Evolutionary conservation across 768 basidiomycete species (phyloP), one percentile per base, ranked within the genome.

Genomic region (Boletellus emodensis): DNA sequence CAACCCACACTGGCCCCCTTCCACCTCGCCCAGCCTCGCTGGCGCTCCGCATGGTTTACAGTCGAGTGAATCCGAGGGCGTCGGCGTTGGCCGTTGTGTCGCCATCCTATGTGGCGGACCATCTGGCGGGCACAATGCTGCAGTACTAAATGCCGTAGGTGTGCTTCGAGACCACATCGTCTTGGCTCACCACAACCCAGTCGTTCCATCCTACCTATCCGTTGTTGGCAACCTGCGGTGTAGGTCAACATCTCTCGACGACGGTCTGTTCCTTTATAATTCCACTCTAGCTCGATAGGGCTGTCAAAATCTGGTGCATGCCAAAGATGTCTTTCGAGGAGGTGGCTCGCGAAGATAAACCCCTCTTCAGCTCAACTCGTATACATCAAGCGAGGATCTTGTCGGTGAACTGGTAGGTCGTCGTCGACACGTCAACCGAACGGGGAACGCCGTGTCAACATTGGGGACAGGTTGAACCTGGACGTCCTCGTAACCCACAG

Each of bases 161-260:
- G 11, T 24, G 17, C 47, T 46, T 17, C 2, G 35, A 26, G 15
- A 44, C 15, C 4, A 44, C 24, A 18, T 35, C 39, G 15, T 46
- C 40, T 22, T 46, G 42, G 30, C 52, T 56, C 18, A 49, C 26
- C 42, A 35, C 39, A 33, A 4, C 20, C 22, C 38, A 89, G 87
- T 79, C 82, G 24, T 91, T 90, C 66, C 85, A 90, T 62, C 75
- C 80, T 0, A 66, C 67, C 10, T 67, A 76, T 45, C 85, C 86
- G 4, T 56, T 90, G 14, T 74, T 91, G 45, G 87, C 87, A 10
- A 91, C 89, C 14, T 85, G 87, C 59, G 88, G 88, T 18, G 88
- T 90, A 63, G 52, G 82, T 70, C 6, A 12, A 24, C 44, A 14
- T 38, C 22, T 32, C 28, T 39, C 6, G 37, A 46, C n/a, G 38